phyloP scores from a whole-genome alignment of 306 rosid genomes.

The Hippophae tibetana region DNA sequence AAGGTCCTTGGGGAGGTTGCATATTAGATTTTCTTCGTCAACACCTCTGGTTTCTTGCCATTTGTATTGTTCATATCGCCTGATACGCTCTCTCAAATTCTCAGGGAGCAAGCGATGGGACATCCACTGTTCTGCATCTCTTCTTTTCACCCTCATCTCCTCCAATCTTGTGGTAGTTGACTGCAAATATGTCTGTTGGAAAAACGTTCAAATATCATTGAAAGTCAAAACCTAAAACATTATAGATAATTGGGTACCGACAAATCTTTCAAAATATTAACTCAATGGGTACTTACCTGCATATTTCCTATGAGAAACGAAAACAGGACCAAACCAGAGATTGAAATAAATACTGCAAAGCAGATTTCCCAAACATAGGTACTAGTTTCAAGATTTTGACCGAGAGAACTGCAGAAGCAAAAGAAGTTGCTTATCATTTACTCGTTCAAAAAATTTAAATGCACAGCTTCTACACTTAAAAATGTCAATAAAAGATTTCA shows the following conservation, averaged over 20 bases:
- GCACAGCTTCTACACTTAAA: too few species aligned
- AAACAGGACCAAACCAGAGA: conserved; percentile 7
- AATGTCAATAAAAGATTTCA: too few species aligned
- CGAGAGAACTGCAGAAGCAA: neutral
- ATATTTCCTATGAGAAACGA: conserved; percentile 8
- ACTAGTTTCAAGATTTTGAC: conserved; percentile 3
- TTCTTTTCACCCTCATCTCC: neutral
- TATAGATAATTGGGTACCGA: neutral
- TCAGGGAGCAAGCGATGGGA: conserved; percentile 88
- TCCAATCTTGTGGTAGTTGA: neutral
- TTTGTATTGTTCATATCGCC: conserved; percentile 86
- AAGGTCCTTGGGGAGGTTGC: conserved; percentile 86
- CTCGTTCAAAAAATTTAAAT: neutral
- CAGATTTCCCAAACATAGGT: conserved; percentile 10
- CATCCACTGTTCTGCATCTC: conserved; percentile 46
- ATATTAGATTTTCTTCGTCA: conserved; percentile 66
- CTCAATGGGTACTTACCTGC: neutral
- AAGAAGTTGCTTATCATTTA: neutral
- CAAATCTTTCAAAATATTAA: too few species aligned
- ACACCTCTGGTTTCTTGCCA: conserved; percentile 99
- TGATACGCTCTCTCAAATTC: conserved; percentile 67
- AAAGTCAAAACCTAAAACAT: neutral
- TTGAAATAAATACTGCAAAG: conserved; percentile 1
- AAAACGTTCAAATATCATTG: neutral
- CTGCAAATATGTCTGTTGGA: neutral